Evolutionary conservation across 495 filamentous ascomycete genomes (phyloP), one percentile per base, ranked within the genome.

Genomic region (Aspergillus baeticus): DNA sequence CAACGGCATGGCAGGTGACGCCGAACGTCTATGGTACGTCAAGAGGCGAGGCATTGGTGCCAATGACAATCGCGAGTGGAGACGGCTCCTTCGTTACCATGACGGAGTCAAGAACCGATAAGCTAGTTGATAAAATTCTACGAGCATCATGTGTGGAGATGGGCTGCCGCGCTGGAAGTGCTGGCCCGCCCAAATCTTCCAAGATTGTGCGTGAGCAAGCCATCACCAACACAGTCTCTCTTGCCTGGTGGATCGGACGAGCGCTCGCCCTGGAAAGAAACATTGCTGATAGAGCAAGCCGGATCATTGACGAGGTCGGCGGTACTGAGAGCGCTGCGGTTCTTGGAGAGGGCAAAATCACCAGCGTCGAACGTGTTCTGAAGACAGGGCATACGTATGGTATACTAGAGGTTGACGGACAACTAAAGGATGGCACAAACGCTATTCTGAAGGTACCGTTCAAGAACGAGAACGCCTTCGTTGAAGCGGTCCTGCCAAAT

Each of bases 401-500:
- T 22, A 54, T 62, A 5, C 26, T 65, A 17, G 59, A 65, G 29
- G 54, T 65, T 8, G 17, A 81, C 81, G 59, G 68, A 75, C 36
- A 80, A 79, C 63, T 82, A 76, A 10, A 75, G 74, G 64, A 78
- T 78, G 57, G 71, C 33, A 78, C 69, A 1, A 66, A 69, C n/a
- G 65, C 58, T 10, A 35, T 31, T 11, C 54, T 60, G 20, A 59
- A 58, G 34, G 34, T 75, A 73, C 82, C 83, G 1, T 85, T 86
- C 68, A 84, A 85, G 69, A 86, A 86, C 63, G 84, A 87, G 61
- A 87, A 86, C 60, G 81, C 85, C 15, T 72, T 78, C 14, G 83
- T 80, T 5, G 74, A 72, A 39, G 65, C 72, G 33, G 60, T 65
- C n/a, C 35, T 49, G 6, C 54, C 54, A 2, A 56, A 63, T 21